phyloP scores from a whole-genome alignment of 805 yeast species.

The Sugiyamaella valdiviana region DNA sequence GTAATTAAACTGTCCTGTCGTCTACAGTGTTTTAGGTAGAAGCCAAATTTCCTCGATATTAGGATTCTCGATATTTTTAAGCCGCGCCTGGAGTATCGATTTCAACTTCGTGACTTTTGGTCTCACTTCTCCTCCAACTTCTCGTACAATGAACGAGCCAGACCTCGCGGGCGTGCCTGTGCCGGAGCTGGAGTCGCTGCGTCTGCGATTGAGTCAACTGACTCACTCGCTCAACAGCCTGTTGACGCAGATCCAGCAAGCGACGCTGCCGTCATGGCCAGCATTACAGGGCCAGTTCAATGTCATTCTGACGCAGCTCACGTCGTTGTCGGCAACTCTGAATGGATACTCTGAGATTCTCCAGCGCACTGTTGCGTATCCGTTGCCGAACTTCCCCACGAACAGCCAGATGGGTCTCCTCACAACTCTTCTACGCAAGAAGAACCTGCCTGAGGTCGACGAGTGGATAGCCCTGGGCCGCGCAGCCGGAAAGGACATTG shows the following conservation, averaged over 20 bases:
- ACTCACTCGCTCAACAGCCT: constrained; percentile 55
- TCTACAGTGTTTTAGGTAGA: too few relatives aligned
- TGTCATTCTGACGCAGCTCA: constrained; percentile 74
- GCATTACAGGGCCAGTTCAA: constrained; percentile 79
- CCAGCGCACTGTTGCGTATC: constrained; percentile 68
- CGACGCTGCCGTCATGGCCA: constrained; percentile 48
- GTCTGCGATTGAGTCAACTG: constrained; percentile 56
- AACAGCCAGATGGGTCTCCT: constrained; percentile 75
- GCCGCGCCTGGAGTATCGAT: too few relatives aligned
- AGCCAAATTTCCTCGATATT: neutral
- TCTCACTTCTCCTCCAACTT: neutral
- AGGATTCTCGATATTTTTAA: too few relatives aligned
- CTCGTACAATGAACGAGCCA: constrained; percentile 7
- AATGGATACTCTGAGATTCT: constrained; percentile 55
- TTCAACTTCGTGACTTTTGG: neutral
- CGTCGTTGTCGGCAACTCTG: constrained; percentile 66
- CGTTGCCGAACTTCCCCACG: constrained; percentile 78
- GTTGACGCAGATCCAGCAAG: constrained; percentile 45
- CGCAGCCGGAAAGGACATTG: constrained; percentile 30
- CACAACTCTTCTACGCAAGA: constrained; percentile 80
- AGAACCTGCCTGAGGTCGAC: constrained; percentile 82
- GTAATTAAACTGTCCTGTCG: too few relatives aligned
- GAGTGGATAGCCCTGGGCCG: constrained; percentile 64
- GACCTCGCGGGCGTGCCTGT: constrained; percentile 49
- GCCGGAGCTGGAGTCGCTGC: constrained; percentile 53